Base-by-base conservation (phyloP, 2,329 filamentous ascomycete genomes). In the Calycina herbarum region DNA sequence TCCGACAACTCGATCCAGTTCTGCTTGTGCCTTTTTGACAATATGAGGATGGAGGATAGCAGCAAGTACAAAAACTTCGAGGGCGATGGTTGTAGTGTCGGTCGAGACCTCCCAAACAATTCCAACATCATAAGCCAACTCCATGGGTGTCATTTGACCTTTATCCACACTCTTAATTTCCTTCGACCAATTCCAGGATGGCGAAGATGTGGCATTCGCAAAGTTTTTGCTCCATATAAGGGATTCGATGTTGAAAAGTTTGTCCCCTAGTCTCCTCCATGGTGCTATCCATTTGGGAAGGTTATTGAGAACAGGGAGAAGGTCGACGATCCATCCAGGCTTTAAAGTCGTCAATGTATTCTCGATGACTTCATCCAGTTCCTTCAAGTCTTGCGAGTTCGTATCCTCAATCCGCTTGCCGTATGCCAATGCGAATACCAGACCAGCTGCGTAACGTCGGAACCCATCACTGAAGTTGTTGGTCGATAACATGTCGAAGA, bases 1-100 rank as follows among this genome's bases (percentile, higher is more conserved):
- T 1, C 82, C 82, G 11, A 85, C 77, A 1, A 85, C 79, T 5
- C 72, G 70, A 63, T 86, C 82, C 17, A 86, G 71, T 59, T 81
- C 77, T 15, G 73, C 74, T 67, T 80, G 80, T 0, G 81, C 82
- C 67, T 83, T 84, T 29, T 69, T 69, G 64, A 84, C 82, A 0
- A 82, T 73, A 3, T 77, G 75, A 0, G 79, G 81, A 56, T 69
- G 66, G 15, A 68, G 54, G 11, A 69, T 20, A 7, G 66, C 60
- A 67, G 78, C 79, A 54, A 82, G 74, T 48, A 82, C 76, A 63
- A 77, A 79, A 11, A 78, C 74, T 15, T 80, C 71, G 56, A 80
- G 65, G 1, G 64, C 59, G 7, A 59, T 63, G 1, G 64, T 66
- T 20, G 59, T 60, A 10, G 60, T 62, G 35, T 63, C 64, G 2